phyloP scores from a whole-genome alignment of 129 eudicot species.

The Apium graveolens region DNA sequence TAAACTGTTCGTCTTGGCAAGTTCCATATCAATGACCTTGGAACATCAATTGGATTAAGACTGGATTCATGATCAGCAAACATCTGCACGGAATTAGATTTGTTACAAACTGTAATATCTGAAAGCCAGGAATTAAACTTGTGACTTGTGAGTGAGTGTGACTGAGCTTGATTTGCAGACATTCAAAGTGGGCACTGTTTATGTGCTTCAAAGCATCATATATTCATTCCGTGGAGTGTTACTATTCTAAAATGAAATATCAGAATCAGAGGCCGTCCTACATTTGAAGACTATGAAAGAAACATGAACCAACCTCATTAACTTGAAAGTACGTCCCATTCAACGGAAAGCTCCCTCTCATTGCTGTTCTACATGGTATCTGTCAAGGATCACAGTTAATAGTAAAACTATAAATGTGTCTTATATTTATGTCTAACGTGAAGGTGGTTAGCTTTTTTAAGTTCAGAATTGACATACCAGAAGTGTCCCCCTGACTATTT shows the following conservation, averaged over 20 bases:
- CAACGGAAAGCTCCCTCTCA: constrained; percentile 93
- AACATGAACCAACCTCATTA: constrained; percentile 57
- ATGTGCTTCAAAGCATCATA: not conserved
- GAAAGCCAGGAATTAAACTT: not conserved
- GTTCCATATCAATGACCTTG: constrained; percentile 67
- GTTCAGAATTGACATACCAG: constrained; percentile 40
- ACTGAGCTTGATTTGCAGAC: not conserved
- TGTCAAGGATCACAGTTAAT: constrained; percentile 23
- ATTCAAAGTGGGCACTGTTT: not conserved
- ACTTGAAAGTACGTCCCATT: constrained; percentile 97
- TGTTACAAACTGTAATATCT: not conserved
- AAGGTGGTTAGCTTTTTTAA: not conserved
- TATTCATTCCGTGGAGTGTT: not conserved
- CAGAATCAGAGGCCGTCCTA: not conserved
- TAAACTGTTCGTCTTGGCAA: constrained; percentile 70
- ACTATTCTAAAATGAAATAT: not conserved
- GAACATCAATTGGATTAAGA: constrained; percentile 64
- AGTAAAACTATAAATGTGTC: constrained; percentile 2
- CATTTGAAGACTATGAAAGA: not conserved
- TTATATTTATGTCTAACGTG: not conserved
- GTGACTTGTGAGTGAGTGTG: constrained; percentile 6
- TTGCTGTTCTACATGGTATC: constrained; percentile 98
- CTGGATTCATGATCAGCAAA: constrained; percentile 97
- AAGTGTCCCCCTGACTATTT: constrained; percentile 83
- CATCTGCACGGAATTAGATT: constrained; percentile 38